Evolutionary conservation across 2,329 filamentous ascomycete species (phyloP).

Genomic region (Diaporthe citriasiana): DNA sequence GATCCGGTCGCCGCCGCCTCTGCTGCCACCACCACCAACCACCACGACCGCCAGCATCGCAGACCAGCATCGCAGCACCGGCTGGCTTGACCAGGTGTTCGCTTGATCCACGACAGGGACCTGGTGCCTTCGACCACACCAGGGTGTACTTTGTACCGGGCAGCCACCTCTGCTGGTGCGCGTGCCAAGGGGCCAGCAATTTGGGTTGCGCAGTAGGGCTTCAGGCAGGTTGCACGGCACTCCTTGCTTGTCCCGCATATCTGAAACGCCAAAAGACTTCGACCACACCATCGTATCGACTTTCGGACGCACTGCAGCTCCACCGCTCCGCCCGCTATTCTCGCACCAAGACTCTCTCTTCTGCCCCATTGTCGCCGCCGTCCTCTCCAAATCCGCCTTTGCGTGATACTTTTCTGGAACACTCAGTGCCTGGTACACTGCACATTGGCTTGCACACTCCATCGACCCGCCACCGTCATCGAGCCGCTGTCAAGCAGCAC

Average conservation of each 20-base stretch:
- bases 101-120: conserved; percentile 25
- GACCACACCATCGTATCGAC: conserved; percentile 46
- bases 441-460: conserved; percentile 2
- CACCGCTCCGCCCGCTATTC: conserved; percentile 42
- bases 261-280: conserved; percentile 57
- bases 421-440: conserved; percentile 30
- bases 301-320: conserved; percentile 31
- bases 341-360: conserved; percentile 13
- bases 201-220: conserved; percentile 27
- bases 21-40: not conserved
- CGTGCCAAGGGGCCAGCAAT: conserved; percentile 32
- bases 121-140: not conserved
- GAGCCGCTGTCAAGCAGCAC: not conserved
- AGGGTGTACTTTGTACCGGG: not conserved
- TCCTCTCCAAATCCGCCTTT: conserved; percentile 17
- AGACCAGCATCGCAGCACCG: not conserved
- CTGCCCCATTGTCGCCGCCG: conserved; percentile 29
- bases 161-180: not conserved
- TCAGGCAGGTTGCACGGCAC: conserved; percentile 40
- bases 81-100: conserved; percentile 27
- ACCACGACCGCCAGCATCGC: not conserved
- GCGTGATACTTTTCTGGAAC: conserved; percentile 26
- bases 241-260: conserved; percentile 50
- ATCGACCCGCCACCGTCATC: not conserved
- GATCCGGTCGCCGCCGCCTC: conserved; percentile 20